Evolutionary conservation across 164 flowering plant genomes (phyloP).

Genomic region (Tetrastigma voinierianum): DNA sequence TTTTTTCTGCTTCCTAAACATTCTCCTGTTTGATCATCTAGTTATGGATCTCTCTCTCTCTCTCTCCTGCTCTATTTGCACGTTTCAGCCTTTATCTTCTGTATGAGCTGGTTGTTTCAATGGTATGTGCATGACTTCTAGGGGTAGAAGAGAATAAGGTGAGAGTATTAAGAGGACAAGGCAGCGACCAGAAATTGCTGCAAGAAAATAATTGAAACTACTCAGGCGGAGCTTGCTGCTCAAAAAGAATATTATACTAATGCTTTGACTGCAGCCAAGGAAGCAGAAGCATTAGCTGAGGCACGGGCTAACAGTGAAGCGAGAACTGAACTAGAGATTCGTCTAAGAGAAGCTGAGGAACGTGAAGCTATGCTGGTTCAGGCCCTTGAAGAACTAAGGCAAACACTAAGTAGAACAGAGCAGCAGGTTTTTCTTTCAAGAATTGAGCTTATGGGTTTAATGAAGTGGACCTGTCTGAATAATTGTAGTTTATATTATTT

Average conservation of each 20-base stretch:
- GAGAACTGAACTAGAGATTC: conserved; percentile 85
- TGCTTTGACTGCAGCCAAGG: conserved; percentile 88
- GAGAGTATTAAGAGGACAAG: conserved; percentile 91
- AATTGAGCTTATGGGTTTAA: conserved; percentile 5
- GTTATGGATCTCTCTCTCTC: too few species aligned
- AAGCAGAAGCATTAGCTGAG: conserved; percentile 96
- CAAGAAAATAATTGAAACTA: conserved; percentile 98
- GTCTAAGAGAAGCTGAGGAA: conserved; percentile 85
- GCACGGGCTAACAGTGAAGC: conserved; percentile 95
- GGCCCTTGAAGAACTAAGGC: conserved; percentile 91
- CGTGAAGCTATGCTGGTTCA: conserved; percentile 96
- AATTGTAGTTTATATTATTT: not conserved
- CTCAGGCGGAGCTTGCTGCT: conserved; percentile 75
- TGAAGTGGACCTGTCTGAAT: not conserved
- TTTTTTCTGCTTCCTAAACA: too few species aligned
- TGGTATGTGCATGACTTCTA: conserved; percentile 16
- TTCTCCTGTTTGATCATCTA: too few species aligned
- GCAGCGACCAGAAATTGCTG: conserved; percentile 78
- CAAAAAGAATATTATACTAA: conserved; percentile 80
- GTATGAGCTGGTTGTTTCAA: not conserved
- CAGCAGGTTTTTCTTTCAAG: conserved; percentile 68
- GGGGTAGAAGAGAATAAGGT: conserved; percentile 97
- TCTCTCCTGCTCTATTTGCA: too few species aligned
- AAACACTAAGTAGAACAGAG: conserved; percentile 80
- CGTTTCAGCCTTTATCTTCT: not conserved